A percentile compares a stretch with the other conserved stretches of the same genome.
Evolutionary conservation across 2,329 filamentous ascomycete genomes (phyloP).

Genomic region (Claviceps monticola): DNA sequence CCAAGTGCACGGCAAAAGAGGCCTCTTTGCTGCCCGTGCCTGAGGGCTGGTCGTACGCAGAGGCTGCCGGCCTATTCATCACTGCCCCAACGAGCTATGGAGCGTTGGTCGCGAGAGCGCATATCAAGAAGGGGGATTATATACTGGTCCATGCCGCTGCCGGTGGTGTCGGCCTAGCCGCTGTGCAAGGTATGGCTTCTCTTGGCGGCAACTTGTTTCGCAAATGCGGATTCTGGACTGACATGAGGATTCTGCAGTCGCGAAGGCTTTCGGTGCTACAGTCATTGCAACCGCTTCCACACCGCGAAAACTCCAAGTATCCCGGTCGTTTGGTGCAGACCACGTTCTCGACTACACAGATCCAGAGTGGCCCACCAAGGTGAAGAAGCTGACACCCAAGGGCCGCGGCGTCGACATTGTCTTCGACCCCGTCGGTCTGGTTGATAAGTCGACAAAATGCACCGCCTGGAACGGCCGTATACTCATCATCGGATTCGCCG

Average conservation of each 20-base stretch:
- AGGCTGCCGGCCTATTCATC: slow-evolving; percentile 80
- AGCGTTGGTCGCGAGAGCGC: slow-evolving; percentile 64
- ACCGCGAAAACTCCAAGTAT: slow-evolving; percentile 65
- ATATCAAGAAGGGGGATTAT: slow-evolving; percentile 65
- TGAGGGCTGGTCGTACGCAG: slow-evolving; percentile 65
- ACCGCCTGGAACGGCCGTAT: slow-evolving; percentile 86
- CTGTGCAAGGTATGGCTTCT: slow-evolving; percentile 52
- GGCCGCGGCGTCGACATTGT: slow-evolving; percentile 75
- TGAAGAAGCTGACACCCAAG: slow-evolving; percentile 65
- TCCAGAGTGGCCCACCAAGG: slow-evolving; percentile 47
- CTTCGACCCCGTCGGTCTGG: slow-evolving; percentile 84
- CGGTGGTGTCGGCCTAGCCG: slow-evolving; percentile 79
- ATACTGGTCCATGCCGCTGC: slow-evolving; percentile 88
- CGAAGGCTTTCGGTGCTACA: slow-evolving; percentile 79
- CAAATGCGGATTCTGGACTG: background rate
- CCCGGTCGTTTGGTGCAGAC: slow-evolving; percentile 70
- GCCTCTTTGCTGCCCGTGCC: slow-evolving; percentile 59
- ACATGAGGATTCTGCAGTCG: slow-evolving; percentile 33
- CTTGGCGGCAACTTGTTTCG: background rate
- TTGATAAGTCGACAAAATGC: slow-evolving; percentile 80
- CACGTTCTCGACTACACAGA: slow-evolving; percentile 66
- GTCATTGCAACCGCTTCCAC: slow-evolving; percentile 89
- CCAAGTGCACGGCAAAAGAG: slow-evolving; percentile 56
- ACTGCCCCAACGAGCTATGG: slow-evolving; percentile 86
- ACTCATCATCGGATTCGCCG: slow-evolving; percentile 76